These are phyloP conservation scores for Sechiopsis laciniata DNA, from an alignment of 306 rosid species.

Conservation along the genomic window DNA sequence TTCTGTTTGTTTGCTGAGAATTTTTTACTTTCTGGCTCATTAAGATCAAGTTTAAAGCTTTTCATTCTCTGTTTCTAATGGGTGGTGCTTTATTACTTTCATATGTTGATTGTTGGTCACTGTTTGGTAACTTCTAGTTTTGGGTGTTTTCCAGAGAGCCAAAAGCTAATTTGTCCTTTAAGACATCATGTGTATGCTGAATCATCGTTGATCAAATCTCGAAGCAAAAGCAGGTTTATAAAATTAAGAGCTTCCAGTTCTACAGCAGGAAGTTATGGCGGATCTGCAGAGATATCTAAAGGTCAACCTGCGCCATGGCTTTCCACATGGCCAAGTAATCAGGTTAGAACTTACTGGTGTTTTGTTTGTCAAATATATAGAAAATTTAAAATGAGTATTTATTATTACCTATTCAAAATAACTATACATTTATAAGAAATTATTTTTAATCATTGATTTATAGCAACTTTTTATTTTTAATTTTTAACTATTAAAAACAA, in stretches of 20 bases:
- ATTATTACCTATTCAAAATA: no score
- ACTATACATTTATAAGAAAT: no score
- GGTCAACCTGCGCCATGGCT: conserved; percentile 16
- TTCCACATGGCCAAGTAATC: conserved; percentile 10
- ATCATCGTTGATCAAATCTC: background rate
- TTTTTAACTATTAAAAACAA: no score
- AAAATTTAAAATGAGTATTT: no score
- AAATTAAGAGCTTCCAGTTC: conserved; percentile 4
- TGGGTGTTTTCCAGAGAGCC: conserved; percentile 2
- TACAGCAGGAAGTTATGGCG: conserved; percentile 17
- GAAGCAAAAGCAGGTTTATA: conserved; percentile 5
- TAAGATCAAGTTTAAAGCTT: background rate
- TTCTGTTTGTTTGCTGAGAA: conserved; percentile 1
- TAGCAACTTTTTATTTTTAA: no score
- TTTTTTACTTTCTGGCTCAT: background rate
- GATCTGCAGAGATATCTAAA: conserved; percentile 15
- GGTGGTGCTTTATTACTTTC: no score
- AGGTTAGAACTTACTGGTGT: conserved; percentile 11
- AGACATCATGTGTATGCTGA: background rate
- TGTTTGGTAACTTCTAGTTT: background rate
- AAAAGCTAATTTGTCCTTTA: background rate
- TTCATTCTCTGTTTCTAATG: background rate
- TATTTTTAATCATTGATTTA: no score
- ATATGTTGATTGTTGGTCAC: background rate
- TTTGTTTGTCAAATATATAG: no score